Evolutionary conservation across 2,329 filamentous ascomycete genomes (phyloP).

Genomic region (Alternaria infectoria): DNA sequence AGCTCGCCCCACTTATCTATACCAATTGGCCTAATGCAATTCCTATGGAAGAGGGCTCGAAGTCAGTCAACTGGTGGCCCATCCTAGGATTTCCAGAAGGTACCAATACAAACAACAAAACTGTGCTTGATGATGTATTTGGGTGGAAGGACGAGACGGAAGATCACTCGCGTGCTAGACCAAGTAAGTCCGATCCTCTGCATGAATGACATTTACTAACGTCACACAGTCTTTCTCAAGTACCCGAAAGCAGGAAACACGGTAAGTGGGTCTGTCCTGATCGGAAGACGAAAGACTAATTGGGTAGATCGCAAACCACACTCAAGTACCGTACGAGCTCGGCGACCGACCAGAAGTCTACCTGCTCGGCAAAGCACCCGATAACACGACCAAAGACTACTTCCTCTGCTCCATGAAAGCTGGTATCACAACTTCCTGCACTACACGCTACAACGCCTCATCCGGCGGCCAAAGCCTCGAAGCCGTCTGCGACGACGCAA

Average conservation of each 20-base stretch:
- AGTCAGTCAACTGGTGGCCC: constrained; percentile 8
- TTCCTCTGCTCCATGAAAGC: constrained; percentile 13
- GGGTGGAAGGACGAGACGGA: constrained; percentile 7
- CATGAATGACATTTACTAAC: not conserved
- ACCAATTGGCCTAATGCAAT: constrained; percentile 7
- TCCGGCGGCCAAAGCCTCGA: constrained; percentile 9
- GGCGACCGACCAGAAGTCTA: constrained; percentile 7
- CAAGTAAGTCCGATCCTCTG: not conserved
- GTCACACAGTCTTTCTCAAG: constrained; percentile 5
- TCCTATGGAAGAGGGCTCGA: constrained; percentile 5
- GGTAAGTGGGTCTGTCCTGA: not conserved
- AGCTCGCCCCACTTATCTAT: constrained; percentile 8
- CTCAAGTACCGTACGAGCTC: not conserved
- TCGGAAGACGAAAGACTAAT: not conserved
- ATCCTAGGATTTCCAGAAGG: constrained; percentile 4
- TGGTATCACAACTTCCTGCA: constrained; percentile 4
- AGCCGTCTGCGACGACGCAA: constrained; percentile 1
- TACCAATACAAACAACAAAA: constrained; percentile 9
- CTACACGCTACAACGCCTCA: constrained; percentile 11
- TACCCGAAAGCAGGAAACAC: constrained; percentile 10
- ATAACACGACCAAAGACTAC: constrained; percentile 7
- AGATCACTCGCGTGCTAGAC: constrained; percentile 7
- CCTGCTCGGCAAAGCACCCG: constrained; percentile 9
- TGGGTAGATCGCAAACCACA: constrained; percentile 8
- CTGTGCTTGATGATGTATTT: constrained; percentile 7